Evolutionary conservation across 805 yeast species (phyloP), one percentile per base, ranked within the genome.

Genomic region (Cyberlindnera xylosilytica): DNA sequence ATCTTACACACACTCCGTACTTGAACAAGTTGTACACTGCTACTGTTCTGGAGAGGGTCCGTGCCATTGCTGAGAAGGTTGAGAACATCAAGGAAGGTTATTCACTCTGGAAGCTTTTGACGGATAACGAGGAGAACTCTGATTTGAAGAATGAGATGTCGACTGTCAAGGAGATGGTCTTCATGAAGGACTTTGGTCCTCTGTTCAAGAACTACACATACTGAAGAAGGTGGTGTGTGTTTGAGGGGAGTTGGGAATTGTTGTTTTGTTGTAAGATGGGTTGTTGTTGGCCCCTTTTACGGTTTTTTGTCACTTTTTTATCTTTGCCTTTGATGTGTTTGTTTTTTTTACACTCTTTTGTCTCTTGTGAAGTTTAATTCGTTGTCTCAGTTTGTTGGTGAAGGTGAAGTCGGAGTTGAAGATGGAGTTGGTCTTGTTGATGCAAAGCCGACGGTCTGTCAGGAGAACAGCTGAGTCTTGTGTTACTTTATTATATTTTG

Each of bases 151-250:
- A 28, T 12, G 61, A 56, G 39, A 38, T 53, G 37, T 20, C 15
- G 7, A 38, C 41, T 2, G 36, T 52, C 26, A 51, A 48, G 39
- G 56, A 49, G 36, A 39, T 43, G 30, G 51, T 42, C 6, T 54
- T 56, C 26, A 37, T 53, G 15, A 56, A 49, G 27, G 60, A 56
- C 38, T 56, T 56, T 32, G 45, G 45, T 16, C 40, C 52, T 7
- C 10, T 48, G 45, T 40, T 44, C 31, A 40, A 44, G 24, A 34
- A 41, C 34, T 37, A 22, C 26, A 24, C 35, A 11, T 44, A 29
- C 19, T 44, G 33, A 38, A 13, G n/a, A 26, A 22, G 7, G 24
- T 22, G 24, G 24, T 8, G 10, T 7, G 24, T 7, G 24, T 8
- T 22, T 7, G 10, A 22, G 24, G 24, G 10, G 24, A 22, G 24